Conservation (phyloP, 2,329 filamentous ascomycete species). For the Neurospora crassa region DNA sequence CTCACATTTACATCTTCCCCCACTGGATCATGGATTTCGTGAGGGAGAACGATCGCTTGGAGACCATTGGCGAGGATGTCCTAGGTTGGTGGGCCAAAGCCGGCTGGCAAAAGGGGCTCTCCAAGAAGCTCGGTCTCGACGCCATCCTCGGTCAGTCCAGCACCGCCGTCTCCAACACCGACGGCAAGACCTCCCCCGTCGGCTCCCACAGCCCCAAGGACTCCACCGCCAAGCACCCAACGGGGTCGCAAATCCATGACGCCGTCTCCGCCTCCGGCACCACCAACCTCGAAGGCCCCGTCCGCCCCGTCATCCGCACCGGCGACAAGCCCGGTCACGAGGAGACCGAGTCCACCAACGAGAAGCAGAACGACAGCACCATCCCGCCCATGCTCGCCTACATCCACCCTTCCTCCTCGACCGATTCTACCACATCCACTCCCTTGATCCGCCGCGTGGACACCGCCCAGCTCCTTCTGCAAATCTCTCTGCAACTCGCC, state of each 20-base stretch:
- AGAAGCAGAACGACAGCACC: slow-evolving; percentile 18
- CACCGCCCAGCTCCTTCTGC: slow-evolving; percentile 70
- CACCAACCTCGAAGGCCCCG: slow-evolving; percentile 4
- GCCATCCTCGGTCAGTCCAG: slow-evolving; percentile 43
- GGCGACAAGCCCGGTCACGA: slow-evolving; percentile 12
- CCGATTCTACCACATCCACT: slow-evolving; percentile 26
- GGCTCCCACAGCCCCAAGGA: background rate
- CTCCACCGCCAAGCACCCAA: background rate
- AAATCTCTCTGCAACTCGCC: slow-evolving; percentile 75
- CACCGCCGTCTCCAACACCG: slow-evolving; percentile 18
- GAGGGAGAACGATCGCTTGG: slow-evolving; percentile 66
- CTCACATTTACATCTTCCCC: slow-evolving; percentile 91
- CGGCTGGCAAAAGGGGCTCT: slow-evolving; percentile 76
- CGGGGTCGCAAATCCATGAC: background rate
- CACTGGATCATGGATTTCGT: slow-evolving; percentile 85
- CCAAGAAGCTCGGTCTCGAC: slow-evolving; percentile 64
- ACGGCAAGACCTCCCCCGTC: slow-evolving; percentile 2
- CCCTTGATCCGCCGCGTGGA: slow-evolving; percentile 82
- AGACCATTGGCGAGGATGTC: slow-evolving; percentile 84
- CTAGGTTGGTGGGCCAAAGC: slow-evolving; percentile 95
- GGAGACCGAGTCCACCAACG: slow-evolving; percentile 7
- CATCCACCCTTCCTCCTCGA: slow-evolving; percentile 51
- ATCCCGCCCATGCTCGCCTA: slow-evolving; percentile 75
- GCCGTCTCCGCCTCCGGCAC: slow-evolving; percentile 3
- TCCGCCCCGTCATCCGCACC: slow-evolving; percentile 2